A percentile compares a stretch with the other conserved stretches of the same genome.
These are phyloP conservation scores for Salix exigua DNA, from an alignment of 345 rosid species.

Conservation along the genomic window DNA sequence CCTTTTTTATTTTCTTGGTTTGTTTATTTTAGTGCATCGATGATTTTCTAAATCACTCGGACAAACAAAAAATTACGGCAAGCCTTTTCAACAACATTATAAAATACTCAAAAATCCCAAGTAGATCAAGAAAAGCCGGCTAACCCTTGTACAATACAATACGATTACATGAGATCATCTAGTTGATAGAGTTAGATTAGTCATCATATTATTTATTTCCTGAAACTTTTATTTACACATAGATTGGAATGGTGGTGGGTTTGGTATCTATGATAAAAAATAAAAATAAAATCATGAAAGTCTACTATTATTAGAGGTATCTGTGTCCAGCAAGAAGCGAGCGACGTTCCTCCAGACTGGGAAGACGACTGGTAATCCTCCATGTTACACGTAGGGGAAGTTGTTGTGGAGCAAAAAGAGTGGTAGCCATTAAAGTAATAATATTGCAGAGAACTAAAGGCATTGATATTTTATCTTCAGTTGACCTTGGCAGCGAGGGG, in stretches of 20 bases:
- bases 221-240: not conserved
- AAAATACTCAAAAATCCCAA: slow-evolving; percentile 14
- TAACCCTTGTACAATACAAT: slow-evolving; percentile 39
- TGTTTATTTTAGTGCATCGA: slow-evolving; percentile 11
- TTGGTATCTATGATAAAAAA: slow-evolving; percentile 20
- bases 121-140: slow-evolving; percentile 40
- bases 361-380: slow-evolving; percentile 40
- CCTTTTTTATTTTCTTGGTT: not conserved
- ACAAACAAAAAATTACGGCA: slow-evolving; percentile 26
- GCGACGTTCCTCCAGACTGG: slow-evolving; percentile 38
- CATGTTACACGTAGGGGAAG: slow-evolving; percentile 25
- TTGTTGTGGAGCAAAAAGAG: slow-evolving; percentile 12
- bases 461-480: slow-evolving; percentile 16
- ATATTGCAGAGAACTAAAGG: slow-evolving; percentile 1
- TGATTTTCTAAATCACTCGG: slow-evolving; percentile 21
- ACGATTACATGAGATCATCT: slow-evolving; percentile 38
- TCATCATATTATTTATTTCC: slow-evolving; percentile 2
- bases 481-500: slow-evolving; percentile 19
- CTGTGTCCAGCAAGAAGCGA: slow-evolving; percentile 26
- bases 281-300: slow-evolving; percentile 12
- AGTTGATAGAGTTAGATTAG: slow-evolving; percentile 38
- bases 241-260: slow-evolving; percentile 28
- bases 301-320: not conserved
- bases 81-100: not conserved
- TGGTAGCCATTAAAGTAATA: slow-evolving; percentile 25